Percentiles rank a stretch among this genome's conserved stretches.
phyloP scores from a whole-genome alignment of 2,329 filamentous ascomycete species.

The Exophiala spinifera region DNA sequence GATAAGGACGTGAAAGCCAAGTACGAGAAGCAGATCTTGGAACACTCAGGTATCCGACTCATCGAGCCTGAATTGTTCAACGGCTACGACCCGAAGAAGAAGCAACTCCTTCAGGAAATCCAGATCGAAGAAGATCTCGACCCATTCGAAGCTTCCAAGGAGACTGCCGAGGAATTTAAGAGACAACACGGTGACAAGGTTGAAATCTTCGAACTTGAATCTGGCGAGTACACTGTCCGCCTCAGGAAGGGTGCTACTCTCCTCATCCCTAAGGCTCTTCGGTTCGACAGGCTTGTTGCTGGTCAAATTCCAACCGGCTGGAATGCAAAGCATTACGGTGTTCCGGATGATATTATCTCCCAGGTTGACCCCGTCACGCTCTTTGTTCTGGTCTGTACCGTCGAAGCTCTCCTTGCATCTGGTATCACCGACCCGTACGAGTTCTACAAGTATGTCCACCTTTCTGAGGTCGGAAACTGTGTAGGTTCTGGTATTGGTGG shows the following conservation, averaged over 20 bases:
- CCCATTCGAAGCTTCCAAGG: slow-evolving; percentile 94
- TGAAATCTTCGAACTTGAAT: slow-evolving; percentile 94
- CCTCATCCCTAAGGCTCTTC: slow-evolving; percentile 93
- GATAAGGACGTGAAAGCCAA: slow-evolving; percentile 97
- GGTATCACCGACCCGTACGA: slow-evolving; percentile 99
- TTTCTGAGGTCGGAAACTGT: slow-evolving; percentile 97
- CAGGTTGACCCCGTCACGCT: slow-evolving; percentile 97
- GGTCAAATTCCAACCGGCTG: slow-evolving; percentile 96
- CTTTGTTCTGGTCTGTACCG: slow-evolving; percentile 89
- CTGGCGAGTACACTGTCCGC: slow-evolving; percentile 89
- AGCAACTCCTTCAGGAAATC: slow-evolving; percentile 95
- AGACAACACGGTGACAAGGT: slow-evolving; percentile 96
- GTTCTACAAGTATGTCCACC: slow-evolving; percentile 99
- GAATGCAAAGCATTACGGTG: slow-evolving; percentile 93
- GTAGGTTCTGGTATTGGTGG: slow-evolving; percentile 98
- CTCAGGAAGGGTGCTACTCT: slow-evolving; percentile 93
- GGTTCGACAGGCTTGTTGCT: slow-evolving; percentile 94
- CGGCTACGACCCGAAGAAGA: slow-evolving; percentile 97
- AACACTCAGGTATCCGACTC: slow-evolving; percentile 94
- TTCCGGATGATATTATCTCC: slow-evolving; percentile 94
- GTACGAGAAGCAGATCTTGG: slow-evolving; percentile 94
- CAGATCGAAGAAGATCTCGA: slow-evolving; percentile 96
- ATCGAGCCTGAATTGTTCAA: slow-evolving; percentile 97
- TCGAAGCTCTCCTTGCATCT: slow-evolving; percentile 82
- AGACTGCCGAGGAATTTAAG: slow-evolving; percentile 96